Evolutionary conservation across 2,329 filamentous ascomycete species (phyloP), one percentile per base, ranked within the genome.

Genomic region (Pezicula radicicola): DNA sequence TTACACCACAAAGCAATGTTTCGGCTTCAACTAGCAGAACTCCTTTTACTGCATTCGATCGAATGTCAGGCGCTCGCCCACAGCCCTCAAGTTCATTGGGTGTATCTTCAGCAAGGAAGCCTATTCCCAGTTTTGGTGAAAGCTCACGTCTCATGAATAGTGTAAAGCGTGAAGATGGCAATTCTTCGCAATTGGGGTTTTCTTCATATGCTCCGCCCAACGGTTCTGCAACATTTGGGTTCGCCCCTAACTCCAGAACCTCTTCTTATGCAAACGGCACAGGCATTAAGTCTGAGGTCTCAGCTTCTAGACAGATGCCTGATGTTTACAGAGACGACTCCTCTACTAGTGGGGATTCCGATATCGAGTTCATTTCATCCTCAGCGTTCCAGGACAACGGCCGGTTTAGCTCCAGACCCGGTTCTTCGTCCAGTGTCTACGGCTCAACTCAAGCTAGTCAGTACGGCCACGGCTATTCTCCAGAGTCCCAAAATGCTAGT

Each of bases 291-390:
- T 18, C 40, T 3, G 53, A 56, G 15, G n/a, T 36, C 3, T 46
- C 39, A 21, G 42, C 45, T 30, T 47, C 53, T 21, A 33, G 21
- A 7, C 25, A 44, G 13, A 55, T 59, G 40, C 56, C 60, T 45
- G 59, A 61, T 27, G 19, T 55, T 6, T 63, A 54, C 30, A 44
- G 36, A 21, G 59, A 63, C 27, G 60, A 63, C 30, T 57, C 51
- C 8, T 56, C 57, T 8, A 44, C 12, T 25, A 54, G 43, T 19
- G 60, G 56, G 48, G 64, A 67, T 52, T 65, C 63, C 12, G 63
- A 66, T 21, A 50, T 66, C 35, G 64, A 67, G 49, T 60, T 66
- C 19, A 67, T 67, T 27, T 52, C 60, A 10, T 25, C 60, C 10
- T 55, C 60, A 3, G 60, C 52, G 2, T 67, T 66, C 47, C 53